These are phyloP conservation scores for Penicillium angulare DNA, from an alignment of 495 filamentous ascomycete species.

Conservation along the genomic window DNA sequence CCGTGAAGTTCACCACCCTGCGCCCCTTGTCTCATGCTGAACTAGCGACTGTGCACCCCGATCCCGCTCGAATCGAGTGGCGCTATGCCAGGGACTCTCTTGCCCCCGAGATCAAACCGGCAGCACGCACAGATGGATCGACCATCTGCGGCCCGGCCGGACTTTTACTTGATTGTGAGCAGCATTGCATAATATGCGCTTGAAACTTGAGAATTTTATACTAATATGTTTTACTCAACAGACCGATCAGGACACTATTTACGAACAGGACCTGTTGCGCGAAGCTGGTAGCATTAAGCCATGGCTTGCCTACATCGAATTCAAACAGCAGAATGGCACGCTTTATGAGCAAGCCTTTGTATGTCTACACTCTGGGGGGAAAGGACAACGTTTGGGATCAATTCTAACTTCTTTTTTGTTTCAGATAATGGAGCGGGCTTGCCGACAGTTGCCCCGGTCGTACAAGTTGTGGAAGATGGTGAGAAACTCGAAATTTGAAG, in stretches of 20 bases:
- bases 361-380: constrained; percentile 10
- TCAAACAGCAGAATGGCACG: constrained; percentile 83
- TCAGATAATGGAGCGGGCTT: constrained; percentile 80
- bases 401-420: constrained; percentile 4
- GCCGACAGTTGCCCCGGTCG: constrained; percentile 82
- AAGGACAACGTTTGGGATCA: background rate
- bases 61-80: constrained; percentile 45
- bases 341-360: constrained; percentile 92
- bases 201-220: constrained; percentile 7
- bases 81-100: constrained; percentile 62
- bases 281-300: constrained; percentile 86
- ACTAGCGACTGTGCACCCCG: constrained; percentile 36
- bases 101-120: constrained; percentile 54
- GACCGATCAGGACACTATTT: constrained; percentile 86
- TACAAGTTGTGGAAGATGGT: constrained; percentile 99
- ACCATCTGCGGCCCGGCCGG: constrained; percentile 48
- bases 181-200: constrained; percentile 6
- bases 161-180: constrained; percentile 79
- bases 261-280: constrained; percentile 92
- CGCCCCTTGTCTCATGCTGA: constrained; percentile 22
- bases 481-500: constrained; percentile 13
- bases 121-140: constrained; percentile 51
- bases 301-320: constrained; percentile 93
- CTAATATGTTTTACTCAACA: constrained; percentile 22
- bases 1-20: constrained; percentile 29